phyloP scores from a whole-genome alignment of 176 grass and related monocot genomes.

The Alloteropsis semialata region DNA sequence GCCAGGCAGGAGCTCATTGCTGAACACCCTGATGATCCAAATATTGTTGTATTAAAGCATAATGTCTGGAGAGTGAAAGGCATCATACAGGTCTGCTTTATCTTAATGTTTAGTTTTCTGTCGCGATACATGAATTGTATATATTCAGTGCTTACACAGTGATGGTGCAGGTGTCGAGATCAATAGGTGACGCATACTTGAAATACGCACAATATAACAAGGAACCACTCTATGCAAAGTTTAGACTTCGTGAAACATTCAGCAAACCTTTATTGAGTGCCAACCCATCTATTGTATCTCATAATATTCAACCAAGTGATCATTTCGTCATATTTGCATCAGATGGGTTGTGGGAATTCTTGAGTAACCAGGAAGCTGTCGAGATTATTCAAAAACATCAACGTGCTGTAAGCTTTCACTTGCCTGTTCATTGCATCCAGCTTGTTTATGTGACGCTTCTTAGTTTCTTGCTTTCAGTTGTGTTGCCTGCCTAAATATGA shows the following conservation, averaged over 20 bases:
- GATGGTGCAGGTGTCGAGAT: not conserved
- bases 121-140: not conserved
- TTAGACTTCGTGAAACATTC: slow-evolving; percentile 57
- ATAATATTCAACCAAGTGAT: slow-evolving; percentile 53
- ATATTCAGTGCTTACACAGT: not conserved
- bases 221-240: slow-evolving; percentile 61
- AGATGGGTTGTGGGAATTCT: slow-evolving; percentile 77
- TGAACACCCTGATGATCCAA: slow-evolving; percentile 62
- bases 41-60: slow-evolving; percentile 74
- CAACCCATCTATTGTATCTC: slow-evolving; percentile 55
- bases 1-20: slow-evolving; percentile 63
- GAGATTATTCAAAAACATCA: slow-evolving; percentile 71
- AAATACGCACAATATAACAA: slow-evolving; percentile 54
- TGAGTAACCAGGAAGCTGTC: slow-evolving; percentile 69
- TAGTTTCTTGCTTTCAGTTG: too few relatives aligned
- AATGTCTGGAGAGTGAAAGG: slow-evolving; percentile 75
- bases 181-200: slow-evolving; percentile 43
- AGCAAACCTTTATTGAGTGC: slow-evolving; percentile 61
- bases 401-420: slow-evolving; percentile 52
- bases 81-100: slow-evolving; percentile 64
- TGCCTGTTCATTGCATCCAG: not conserved
- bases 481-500: too few relatives aligned
- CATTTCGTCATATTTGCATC: slow-evolving; percentile 18
- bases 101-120: not conserved
- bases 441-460: too few relatives aligned